phyloP scores from a whole-genome alignment of 2,329 filamentous ascomycete species.

The Colletotrichum sp. region DNA sequence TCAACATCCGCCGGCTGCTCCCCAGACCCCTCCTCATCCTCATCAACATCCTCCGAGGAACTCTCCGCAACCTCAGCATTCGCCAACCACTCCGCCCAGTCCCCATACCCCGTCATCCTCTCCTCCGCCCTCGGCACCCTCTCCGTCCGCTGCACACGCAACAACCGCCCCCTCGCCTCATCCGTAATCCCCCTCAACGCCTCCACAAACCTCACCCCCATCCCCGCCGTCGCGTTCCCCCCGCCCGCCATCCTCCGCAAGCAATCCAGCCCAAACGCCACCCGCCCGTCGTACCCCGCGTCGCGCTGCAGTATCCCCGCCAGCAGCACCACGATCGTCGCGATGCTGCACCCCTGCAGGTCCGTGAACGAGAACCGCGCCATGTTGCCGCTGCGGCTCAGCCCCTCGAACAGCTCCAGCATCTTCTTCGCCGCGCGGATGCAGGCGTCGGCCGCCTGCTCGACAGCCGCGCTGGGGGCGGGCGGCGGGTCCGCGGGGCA shows the following conservation, averaged over 20 bases:
- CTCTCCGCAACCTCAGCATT: background rate
- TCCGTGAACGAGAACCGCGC: conserved; percentile 42
- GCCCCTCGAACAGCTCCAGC: conserved; percentile 33
- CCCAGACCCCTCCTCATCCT: background rate
- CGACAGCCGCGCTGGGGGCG: conserved; percentile 5
- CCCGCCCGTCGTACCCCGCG: conserved; percentile 30
- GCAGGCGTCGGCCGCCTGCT: conserved; percentile 29
- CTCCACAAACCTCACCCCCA: conserved; percentile 29
- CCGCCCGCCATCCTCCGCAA: conserved; percentile 37
- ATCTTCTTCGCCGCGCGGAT: conserved; percentile 35
- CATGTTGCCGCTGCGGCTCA: conserved; percentile 32
- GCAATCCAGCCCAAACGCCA: conserved; percentile 34
- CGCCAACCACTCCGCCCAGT: conserved; percentile 27
- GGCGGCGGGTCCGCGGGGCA: background rate
- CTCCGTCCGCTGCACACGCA: background rate
- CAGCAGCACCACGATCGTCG: conserved; percentile 37
- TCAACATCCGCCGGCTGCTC: background rate
- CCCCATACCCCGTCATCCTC: conserved; percentile 16
- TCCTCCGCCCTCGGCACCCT: background rate
- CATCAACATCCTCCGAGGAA: background rate
- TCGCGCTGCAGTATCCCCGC: conserved; percentile 38
- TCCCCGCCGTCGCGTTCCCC: conserved; percentile 28
- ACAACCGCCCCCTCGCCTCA: conserved; percentile 24
- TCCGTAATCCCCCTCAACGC: conserved; percentile 25
- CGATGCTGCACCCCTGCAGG: conserved; percentile 42